Conservation (phyloP, 2,329 filamentous ascomycete genomes). For the Fonsecaea pedrosoi region DNA sequence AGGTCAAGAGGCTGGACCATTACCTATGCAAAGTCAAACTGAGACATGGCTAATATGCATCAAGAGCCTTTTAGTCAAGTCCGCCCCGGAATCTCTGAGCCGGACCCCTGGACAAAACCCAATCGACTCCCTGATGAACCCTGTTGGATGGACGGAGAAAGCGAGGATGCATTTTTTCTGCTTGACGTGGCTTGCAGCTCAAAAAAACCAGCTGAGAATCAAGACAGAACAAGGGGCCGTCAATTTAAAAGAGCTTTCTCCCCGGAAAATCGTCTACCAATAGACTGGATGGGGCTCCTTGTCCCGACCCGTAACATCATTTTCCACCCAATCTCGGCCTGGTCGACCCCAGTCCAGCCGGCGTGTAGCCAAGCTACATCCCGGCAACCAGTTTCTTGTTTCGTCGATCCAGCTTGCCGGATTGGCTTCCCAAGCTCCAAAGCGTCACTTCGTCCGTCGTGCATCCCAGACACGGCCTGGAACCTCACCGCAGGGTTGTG, state of each 20-base stretch:
- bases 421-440: conserved; percentile 12
- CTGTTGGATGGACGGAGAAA: conserved; percentile 7
- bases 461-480: conserved; percentile 13
- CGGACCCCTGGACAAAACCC: conserved; percentile 5
- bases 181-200: conserved; percentile 5
- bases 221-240: conserved; percentile 9
- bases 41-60: conserved; percentile 19
- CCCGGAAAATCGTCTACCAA: conserved; percentile 31
- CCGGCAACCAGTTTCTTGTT: conserved; percentile 11
- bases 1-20: neutral
- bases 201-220: neutral
- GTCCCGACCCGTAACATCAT: conserved; percentile 3
- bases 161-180: neutral
- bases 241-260: conserved; percentile 23
- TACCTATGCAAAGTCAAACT: neutral
- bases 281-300: neutral
- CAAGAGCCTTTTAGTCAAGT: conserved; percentile 1
- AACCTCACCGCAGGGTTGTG: conserved; percentile 1
- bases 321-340: conserved; percentile 25
- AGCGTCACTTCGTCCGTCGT: conserved; percentile 14
- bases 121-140: neutral
- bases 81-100: conserved; percentile 1
- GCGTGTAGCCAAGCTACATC: conserved; percentile 15
- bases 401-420: conserved; percentile 7
- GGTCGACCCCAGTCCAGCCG: conserved; percentile 9